Evolutionary conservation across 164 flowering plant species (phyloP).

Genomic region (Liriodendron chinense): DNA sequence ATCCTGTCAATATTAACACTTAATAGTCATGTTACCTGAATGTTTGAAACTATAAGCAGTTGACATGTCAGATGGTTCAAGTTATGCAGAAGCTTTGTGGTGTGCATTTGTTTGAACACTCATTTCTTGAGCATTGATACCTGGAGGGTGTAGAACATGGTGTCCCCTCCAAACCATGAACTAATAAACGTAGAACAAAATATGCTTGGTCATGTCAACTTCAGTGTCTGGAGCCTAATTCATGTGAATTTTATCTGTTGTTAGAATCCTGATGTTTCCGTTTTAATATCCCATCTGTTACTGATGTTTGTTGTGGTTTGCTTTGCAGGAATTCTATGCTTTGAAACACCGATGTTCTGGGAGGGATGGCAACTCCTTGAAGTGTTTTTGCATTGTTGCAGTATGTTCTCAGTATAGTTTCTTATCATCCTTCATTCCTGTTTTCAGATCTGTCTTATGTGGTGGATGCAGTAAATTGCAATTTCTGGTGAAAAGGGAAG

Average conservation of each 20-base stretch:
- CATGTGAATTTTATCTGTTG: not conserved
- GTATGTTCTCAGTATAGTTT: constrained; percentile 24
- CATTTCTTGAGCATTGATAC: not conserved
- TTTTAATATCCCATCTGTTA: constrained; percentile 1
- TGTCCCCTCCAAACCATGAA: not conserved
- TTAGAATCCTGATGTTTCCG: not conserved
- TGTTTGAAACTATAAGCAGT: not conserved
- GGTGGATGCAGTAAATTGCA: not conserved
- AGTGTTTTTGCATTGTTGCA: constrained; percentile 59
- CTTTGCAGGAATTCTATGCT: constrained; percentile 55
- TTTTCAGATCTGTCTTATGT: not conserved
- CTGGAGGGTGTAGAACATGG: not conserved
- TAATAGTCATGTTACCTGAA: not conserved
- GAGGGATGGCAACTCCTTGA: constrained; percentile 53
- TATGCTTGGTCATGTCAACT: not conserved
- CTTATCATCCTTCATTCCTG: not conserved
- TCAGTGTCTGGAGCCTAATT: not conserved
- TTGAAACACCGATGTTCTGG: constrained; percentile 53
- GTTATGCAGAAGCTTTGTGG: not conserved
- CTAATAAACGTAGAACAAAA: not conserved
- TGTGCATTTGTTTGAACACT: not conserved
- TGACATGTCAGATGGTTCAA: not conserved
- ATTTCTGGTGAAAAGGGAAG: constrained; percentile 5
- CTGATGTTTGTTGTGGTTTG: constrained; percentile 2
- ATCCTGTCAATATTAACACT: not conserved